Conservation (phyloP, 2,329 filamentous ascomycete species). For the Atkinsonella hypoxylon region DNA sequence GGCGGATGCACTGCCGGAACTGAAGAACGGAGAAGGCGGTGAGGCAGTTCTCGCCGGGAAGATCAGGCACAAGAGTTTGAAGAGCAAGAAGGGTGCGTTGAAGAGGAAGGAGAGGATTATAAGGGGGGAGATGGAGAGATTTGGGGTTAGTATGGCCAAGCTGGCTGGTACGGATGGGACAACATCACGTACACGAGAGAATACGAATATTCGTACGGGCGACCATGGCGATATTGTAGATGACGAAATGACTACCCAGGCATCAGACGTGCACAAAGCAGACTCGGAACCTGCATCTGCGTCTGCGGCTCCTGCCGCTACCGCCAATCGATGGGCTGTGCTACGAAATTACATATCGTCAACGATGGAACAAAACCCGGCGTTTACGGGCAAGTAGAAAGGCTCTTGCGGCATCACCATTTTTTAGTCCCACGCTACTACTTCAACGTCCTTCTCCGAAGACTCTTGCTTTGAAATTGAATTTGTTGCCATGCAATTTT, state of each 20-base stretch:
- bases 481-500: not conserved
- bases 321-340: conserved; percentile 62
- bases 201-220: not conserved
- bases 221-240: conserved; percentile 10
- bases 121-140: conserved; percentile 68
- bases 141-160: conserved; percentile 71
- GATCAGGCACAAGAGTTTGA: conserved; percentile 63
- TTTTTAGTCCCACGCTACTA: not conserved
- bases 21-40: conserved; percentile 33
- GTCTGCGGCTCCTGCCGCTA: conserved; percentile 20
- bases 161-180: conserved; percentile 36
- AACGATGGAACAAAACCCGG: conserved; percentile 81
- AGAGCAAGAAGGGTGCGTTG: conserved; percentile 63
- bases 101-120: conserved; percentile 76
- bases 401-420: no score
- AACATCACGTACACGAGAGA: not conserved
- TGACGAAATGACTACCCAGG: conserved; percentile 9
- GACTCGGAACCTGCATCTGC: not conserved
- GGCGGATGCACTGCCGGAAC: conserved; percentile 66
- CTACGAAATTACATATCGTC: conserved; percentile 72
- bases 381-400: conserved; percentile 37
- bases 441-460: not conserved
- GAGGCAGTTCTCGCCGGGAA: conserved; percentile 39
- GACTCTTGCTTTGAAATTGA: not conserved
- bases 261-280: not conserved